Evolutionary conservation across 164 flowering plant species (phyloP), one percentile per base, ranked within the genome.

Genomic region (Nelumbo lutea): DNA sequence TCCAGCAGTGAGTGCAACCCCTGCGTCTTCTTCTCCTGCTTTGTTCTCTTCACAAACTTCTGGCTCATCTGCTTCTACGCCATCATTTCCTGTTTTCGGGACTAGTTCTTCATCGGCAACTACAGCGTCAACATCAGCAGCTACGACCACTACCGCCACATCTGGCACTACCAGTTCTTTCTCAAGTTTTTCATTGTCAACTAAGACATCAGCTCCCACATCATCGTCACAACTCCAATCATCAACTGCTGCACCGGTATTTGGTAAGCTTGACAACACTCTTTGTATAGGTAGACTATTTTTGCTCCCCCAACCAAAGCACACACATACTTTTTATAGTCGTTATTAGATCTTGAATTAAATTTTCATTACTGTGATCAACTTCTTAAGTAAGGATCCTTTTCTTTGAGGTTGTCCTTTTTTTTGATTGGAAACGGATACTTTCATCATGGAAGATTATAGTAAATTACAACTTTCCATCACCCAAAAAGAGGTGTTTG

Each of bases 181-280:
- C 55, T 71, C 88, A 0, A 77, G 79, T 50, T 80, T 85, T 66
- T 75, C 86, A 0, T 47, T 83, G 64, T 58, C 86, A 3, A 67
- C 76, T 4, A 83, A 78, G 70, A 3, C 83, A 61, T 6, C 81
- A 6, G 45, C 85, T n/a, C 68, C 85, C 9, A 61, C 84, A 9
- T 75, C 88, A 15, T 68, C 88, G 10, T 68, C 82, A 27, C 82
- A 67, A 62, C 63, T 81, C 14, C 88, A 79, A 71, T 48, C 80
- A 68, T 78, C 86, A 14, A 50, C 81, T 55, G 50, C 87, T 67
- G 68, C 83, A 2, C 75, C 83, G 10, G 41, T 65, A 39, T 83
- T 88, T 68, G 81, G 96, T 87, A 66, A 78, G 86, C 75, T 68
- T 55, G 40, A 60, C 51, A 50, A 43, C 53, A 42, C 50, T 63